A percentile compares a stretch with the other conserved stretches of the same genome.
phyloP scores from a whole-genome alignment of 2,329 filamentous ascomycete genomes.

The Arthrobotrys iridis region DNA sequence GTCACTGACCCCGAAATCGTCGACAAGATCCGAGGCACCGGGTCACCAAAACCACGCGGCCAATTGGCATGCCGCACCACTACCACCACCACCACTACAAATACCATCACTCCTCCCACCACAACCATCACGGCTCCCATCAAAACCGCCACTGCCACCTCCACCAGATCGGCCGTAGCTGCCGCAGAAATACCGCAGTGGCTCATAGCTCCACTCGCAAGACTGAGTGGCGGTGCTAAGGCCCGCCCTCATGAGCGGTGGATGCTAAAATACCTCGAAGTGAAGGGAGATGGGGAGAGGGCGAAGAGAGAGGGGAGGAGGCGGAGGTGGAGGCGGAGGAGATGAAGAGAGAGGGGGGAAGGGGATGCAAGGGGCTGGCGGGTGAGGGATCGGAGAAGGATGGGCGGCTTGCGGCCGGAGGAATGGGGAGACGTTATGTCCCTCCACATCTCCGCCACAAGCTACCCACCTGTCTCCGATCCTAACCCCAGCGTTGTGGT shows the following conservation, averaged over 20 bases:
- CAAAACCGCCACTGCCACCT: neutral
- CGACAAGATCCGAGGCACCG: slow-evolving; percentile 25
- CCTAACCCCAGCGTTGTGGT: neutral
- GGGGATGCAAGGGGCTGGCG: neutral
- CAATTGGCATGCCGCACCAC: too few relatives aligned
- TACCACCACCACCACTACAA: neutral
- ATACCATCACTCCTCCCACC: neutral
- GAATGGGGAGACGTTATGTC: neutral
- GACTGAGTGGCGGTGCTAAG: neutral
- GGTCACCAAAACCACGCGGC: neutral
- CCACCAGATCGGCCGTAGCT: too few relatives aligned
- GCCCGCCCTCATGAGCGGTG: slow-evolving; percentile 11
- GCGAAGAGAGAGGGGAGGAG: neutral
- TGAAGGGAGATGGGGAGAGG: neutral
- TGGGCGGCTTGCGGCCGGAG: neutral
- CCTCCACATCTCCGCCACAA: slow-evolving; percentile 32
- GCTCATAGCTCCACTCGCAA: slow-evolving; percentile 5
- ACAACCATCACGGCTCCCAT: neutral
- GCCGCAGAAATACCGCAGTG: too few relatives aligned
- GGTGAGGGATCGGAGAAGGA: neutral
- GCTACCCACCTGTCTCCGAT: neutral
- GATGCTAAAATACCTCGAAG: neutral
- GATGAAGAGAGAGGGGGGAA: neutral
- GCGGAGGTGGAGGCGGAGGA: neutral
- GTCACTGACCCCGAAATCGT: slow-evolving; percentile 40